These are phyloP conservation scores for Monosporascus sp. DNA, from an alignment of 2,329 filamentous ascomycete genomes.

Conservation along the genomic window DNA sequence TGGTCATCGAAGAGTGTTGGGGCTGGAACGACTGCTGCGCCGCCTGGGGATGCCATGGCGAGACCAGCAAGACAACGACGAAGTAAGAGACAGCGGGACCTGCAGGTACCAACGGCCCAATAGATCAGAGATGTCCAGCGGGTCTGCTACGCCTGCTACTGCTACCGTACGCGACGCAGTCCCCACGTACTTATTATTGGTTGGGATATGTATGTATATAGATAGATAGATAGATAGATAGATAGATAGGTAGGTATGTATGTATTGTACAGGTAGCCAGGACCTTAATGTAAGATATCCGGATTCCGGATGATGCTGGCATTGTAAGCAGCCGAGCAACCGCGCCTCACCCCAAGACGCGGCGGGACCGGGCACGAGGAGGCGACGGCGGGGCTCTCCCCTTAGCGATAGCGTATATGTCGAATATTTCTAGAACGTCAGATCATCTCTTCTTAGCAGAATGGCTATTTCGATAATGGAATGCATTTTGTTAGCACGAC, in stretches of 20 bases:
- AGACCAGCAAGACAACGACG: neutral
- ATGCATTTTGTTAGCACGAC: too few species aligned
- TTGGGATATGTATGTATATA: neutral
- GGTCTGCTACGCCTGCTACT: neutral
- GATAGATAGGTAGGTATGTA: neutral
- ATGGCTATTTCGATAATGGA: too few species aligned
- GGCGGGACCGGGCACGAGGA: neutral
- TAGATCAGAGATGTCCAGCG: neutral
- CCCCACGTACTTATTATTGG: neutral
- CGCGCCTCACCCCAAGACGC: neutral
- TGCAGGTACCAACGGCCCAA: neutral
- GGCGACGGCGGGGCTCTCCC: neutral
- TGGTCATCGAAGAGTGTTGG: constrained; percentile 34
- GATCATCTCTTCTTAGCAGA: neutral
- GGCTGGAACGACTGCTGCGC: constrained; percentile 19
- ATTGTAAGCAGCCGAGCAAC: neutral
- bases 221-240: neutral
- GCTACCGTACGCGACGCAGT: too few species aligned
- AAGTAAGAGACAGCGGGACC: neutral
- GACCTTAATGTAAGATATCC: neutral
- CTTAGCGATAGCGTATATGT: neutral
- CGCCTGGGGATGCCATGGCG: constrained; percentile 24
- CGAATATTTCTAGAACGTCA: neutral
- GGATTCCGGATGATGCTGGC: neutral
- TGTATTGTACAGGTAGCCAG: neutral